These are phyloP conservation scores for Alternaria angustiovoidea DNA, from an alignment of 2,329 filamentous ascomycete species.

Conservation along the genomic window DNA sequence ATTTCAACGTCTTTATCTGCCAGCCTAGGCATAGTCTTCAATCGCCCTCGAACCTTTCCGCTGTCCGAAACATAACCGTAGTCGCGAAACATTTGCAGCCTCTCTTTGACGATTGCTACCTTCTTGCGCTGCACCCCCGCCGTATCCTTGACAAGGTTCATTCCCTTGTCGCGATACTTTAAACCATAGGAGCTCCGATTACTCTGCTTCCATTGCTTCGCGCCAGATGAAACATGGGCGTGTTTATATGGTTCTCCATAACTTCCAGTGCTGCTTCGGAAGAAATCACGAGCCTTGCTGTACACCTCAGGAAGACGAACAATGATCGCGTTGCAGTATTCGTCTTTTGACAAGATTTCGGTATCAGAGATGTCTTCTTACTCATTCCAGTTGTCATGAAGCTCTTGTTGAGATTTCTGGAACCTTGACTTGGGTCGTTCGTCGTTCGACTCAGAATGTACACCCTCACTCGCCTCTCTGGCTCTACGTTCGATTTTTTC, in stretches of 20 bases:
- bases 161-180: not conserved
- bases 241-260: not conserved
- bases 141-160: not conserved
- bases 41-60: not conserved
- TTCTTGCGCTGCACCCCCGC: not conserved
- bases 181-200: not conserved
- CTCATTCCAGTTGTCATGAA: not conserved
- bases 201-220: not conserved
- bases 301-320: slow-evolving; percentile 7
- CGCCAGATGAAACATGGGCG: not conserved
- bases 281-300: not conserved
- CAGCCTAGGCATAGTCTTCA: not conserved
- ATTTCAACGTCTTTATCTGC: not conserved
- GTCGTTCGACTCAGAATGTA: not conserved
- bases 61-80: not conserved
- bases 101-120: not conserved
- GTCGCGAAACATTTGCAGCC: not conserved
- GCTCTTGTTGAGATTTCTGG: not conserved
- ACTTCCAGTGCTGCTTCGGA: not conserved
- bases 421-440: not conserved
- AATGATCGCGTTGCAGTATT: not conserved
- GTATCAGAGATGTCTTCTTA: not conserved
- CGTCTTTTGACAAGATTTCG: not conserved
- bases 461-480: not conserved
- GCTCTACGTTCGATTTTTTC: not conserved